A percentile compares a stretch with the other conserved stretches of the same genome.
Evolutionary conservation across 768 basidiomycete species (phyloP).

Genomic region (Suillus cothurnatus): DNA sequence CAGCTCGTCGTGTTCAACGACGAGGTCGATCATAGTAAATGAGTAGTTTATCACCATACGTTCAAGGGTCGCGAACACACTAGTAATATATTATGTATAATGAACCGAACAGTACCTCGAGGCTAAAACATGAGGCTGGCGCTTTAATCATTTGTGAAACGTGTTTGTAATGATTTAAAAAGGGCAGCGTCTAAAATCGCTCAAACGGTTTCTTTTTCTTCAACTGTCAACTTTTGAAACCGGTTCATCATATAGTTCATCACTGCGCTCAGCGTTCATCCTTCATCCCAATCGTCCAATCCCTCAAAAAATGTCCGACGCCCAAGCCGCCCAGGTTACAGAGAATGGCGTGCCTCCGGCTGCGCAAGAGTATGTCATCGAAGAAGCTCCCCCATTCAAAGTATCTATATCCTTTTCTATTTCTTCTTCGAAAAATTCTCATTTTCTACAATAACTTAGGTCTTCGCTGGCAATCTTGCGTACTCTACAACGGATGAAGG

Average conservation of each 20-base stretch:
- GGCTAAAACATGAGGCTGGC: neutral
- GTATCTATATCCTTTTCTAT: conserved; percentile 36
- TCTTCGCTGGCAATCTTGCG: conserved; percentile 95
- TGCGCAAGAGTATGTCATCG: conserved; percentile 64
- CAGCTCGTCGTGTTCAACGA: neutral
- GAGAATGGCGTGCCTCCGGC: conserved; percentile 84
- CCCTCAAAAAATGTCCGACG: conserved; percentile 80
- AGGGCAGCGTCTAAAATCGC: conserved; percentile 19
- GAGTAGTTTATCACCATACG: neutral
- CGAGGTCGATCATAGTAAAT: neutral
- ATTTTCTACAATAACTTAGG: conserved; percentile 26
- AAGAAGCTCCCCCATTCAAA: conserved; percentile 83
- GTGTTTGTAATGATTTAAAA: conserved; percentile 3
- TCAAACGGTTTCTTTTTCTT: conserved; percentile 47
- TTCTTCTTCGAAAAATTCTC: conserved; percentile 24
- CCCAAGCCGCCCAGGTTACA: conserved; percentile 82
- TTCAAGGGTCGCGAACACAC: too few relatives aligned
- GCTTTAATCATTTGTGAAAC: neutral
- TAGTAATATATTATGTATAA: neutral
- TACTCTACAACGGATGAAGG: conserved; percentile 93
- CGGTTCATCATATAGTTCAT: conserved; percentile 77
- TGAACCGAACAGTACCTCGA: neutral
- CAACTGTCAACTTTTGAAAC: conserved; percentile 80
- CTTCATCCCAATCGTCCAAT: conserved; percentile 55
- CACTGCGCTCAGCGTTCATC: conserved; percentile 49